These are phyloP conservation scores for Pleodorina starrii DNA, from an alignment of 139 green algal species.

Conservation along the genomic window DNA sequence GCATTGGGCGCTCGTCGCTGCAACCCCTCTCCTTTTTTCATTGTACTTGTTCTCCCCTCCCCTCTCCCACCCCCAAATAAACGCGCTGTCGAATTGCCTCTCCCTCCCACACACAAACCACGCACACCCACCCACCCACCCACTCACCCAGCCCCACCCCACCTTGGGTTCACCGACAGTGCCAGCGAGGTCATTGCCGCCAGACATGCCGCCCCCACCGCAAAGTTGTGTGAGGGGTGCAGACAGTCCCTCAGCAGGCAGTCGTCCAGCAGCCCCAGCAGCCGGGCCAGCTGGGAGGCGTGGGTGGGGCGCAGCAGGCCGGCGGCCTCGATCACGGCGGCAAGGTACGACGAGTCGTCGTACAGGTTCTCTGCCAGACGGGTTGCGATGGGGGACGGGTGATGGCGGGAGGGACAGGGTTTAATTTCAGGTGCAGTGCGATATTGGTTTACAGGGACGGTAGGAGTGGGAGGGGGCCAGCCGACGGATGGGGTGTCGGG, in stretches of 20 bases:
- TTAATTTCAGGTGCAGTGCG: too few relatives aligned
- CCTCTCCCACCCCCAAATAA: not conserved
- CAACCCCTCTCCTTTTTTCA: too few relatives aligned
- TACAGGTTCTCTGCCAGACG: slow-evolving; percentile 40
- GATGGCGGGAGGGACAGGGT: not conserved
- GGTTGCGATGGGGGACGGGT: too few relatives aligned
- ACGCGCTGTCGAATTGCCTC: not conserved
- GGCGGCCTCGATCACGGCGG: slow-evolving; percentile 25
- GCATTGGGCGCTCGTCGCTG: too few relatives aligned
- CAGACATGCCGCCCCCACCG: slow-evolving; percentile 33
- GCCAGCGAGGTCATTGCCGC: slow-evolving; percentile 26
- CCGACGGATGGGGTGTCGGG: too few relatives aligned
- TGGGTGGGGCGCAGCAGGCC: slow-evolving; percentile 31
- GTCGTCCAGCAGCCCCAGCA: slow-evolving; percentile 44
- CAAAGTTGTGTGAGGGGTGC: slow-evolving; percentile 15
- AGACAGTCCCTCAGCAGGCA: slow-evolving; percentile 32
- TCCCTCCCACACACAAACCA: too few relatives aligned
- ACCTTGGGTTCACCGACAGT: slow-evolving; percentile 29
- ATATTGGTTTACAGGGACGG: too few relatives aligned
- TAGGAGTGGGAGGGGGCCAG: too few relatives aligned
- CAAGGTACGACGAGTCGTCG: slow-evolving; percentile 41
- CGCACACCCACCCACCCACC: not conserved
- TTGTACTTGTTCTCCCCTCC: too few relatives aligned
- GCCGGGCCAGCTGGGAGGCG: not conserved
- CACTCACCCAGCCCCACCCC: not conserved